These are phyloP conservation scores for Paramyrothecium roridum DNA, from an alignment of 2,329 filamentous ascomycete genomes.

Conservation along the genomic window DNA sequence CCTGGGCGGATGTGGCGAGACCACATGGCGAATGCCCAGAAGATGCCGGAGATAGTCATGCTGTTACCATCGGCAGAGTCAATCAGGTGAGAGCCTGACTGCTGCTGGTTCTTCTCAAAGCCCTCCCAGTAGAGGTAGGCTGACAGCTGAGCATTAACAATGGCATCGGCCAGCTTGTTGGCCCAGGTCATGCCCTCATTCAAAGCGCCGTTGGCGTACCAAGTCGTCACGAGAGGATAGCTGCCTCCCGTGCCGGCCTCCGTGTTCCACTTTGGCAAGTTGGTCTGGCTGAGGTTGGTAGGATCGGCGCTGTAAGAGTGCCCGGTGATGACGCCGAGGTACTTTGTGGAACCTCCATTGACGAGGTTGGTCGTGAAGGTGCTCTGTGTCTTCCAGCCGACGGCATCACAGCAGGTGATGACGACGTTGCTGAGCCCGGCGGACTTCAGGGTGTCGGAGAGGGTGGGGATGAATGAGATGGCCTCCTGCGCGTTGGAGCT, in stretches of 20 bases:
- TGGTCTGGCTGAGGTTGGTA: constrained; percentile 33
- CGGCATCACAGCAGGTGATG: constrained; percentile 34
- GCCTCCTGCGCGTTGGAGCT: constrained; percentile 29
- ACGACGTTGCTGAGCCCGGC: constrained; percentile 12
- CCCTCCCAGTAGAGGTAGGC: constrained; percentile 57
- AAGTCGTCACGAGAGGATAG: constrained; percentile 27
- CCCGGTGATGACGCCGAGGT: constrained; percentile 32
- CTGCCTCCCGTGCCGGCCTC: constrained; percentile 24
- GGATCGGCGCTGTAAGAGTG: constrained; percentile 39
- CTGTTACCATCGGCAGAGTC: constrained; percentile 18
- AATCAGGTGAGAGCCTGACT: constrained; percentile 21
- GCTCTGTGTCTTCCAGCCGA: constrained; percentile 33
- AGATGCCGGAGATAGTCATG: constrained; percentile 4
- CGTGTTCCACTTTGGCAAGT: constrained; percentile 46
- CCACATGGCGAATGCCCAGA: constrained; percentile 40
- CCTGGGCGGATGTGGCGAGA: constrained; percentile 33
- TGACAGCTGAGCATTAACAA: constrained; percentile 44
- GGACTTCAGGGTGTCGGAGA: constrained; percentile 30
- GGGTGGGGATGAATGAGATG: constrained; percentile 47
- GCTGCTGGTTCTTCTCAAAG: constrained; percentile 24
- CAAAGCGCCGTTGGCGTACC: constrained; percentile 41
- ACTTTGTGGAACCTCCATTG: constrained; percentile 22
- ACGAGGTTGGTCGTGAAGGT: constrained; percentile 32
- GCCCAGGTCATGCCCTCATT: constrained; percentile 56
- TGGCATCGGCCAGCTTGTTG: constrained; percentile 46